Evolutionary conservation across 768 basidiomycete species (phyloP).

Genomic region (Lactarius sanguifluus): DNA sequence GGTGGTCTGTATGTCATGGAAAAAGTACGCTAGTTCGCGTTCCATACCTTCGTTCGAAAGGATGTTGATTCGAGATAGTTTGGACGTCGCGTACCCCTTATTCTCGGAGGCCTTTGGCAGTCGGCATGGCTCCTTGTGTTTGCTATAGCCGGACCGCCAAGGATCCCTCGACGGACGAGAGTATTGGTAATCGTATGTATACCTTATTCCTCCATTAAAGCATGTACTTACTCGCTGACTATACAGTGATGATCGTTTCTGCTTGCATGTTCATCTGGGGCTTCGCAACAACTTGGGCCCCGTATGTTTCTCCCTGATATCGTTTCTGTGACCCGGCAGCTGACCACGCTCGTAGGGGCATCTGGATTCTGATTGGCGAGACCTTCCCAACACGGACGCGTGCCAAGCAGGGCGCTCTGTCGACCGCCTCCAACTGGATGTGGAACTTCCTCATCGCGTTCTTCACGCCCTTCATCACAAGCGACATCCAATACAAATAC

Average conservation of each 20-base stretch:
- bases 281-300: slow-evolving; percentile 70
- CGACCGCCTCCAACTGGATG: slow-evolving; percentile 64
- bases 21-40: slow-evolving; percentile 39
- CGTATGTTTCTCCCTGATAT: slow-evolving; percentile 37
- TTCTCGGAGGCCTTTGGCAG: slow-evolving; percentile 71
- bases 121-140: slow-evolving; percentile 70
- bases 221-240: neutral
- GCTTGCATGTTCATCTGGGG: slow-evolving; percentile 73
- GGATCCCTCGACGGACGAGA: slow-evolving; percentile 47
- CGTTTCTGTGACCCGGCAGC: neutral
- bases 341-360: slow-evolving; percentile 41
- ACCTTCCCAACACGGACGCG: slow-evolving; percentile 73
- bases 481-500: slow-evolving; percentile 56
- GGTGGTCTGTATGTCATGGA: slow-evolving; percentile 75
- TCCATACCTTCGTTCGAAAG: neutral
- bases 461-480: slow-evolving; percentile 74
- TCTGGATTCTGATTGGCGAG: slow-evolving; percentile 79
- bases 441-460: slow-evolving; percentile 75
- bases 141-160: slow-evolving; percentile 68
- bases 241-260: slow-evolving; percentile 44
- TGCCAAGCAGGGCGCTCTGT: slow-evolving; percentile 66
- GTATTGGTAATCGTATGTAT: slow-evolving; percentile 53
- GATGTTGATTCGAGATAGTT: slow-evolving; percentile 40
- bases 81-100: slow-evolving; percentile 63
- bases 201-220: neutral